These are phyloP conservation scores for Dipteronia sinensis DNA, from an alignment of 345 rosid species.

Conservation along the genomic window DNA sequence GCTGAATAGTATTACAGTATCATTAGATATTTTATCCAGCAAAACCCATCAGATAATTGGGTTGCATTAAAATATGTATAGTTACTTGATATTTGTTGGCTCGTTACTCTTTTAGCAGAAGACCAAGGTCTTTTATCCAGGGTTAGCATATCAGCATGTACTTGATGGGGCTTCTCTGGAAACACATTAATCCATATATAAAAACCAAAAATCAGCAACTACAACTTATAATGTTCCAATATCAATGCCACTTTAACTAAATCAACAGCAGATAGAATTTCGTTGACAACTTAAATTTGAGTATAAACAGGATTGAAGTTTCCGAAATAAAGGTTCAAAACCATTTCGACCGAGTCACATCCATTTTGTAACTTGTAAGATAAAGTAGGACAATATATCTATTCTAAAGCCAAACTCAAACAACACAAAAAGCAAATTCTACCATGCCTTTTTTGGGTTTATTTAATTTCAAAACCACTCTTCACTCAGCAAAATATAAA, in stretches of 20 bases:
- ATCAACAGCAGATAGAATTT: neutral
- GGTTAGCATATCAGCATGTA: too few species aligned
- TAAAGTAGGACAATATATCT: neutral
- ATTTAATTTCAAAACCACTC: neutral
- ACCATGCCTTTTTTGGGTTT: neutral
- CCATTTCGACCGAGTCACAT: neutral
- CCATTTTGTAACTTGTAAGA: neutral
- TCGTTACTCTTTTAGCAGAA: too few species aligned
- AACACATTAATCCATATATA: too few species aligned
- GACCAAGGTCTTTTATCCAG: too few species aligned
- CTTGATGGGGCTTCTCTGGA: too few species aligned
- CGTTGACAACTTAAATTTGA: too few species aligned
- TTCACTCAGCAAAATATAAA: neutral
- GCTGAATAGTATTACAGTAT: neutral
- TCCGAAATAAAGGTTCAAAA: neutral
- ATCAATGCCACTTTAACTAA: neutral
- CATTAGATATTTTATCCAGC: neutral
- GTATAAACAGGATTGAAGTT: neutral
- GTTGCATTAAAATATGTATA: too few species aligned
- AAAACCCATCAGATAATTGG: neutral
- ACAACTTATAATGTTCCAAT: too few species aligned
- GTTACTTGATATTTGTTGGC: too few species aligned
- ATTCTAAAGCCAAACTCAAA: neutral
- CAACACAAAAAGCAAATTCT: neutral
- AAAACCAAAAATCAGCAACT: too few species aligned